Percentiles rank a stretch among this genome's conserved stretches.
Evolutionary conservation across 257 asterid genomes (phyloP).

Genomic region (Forsythia viridissima): DNA sequence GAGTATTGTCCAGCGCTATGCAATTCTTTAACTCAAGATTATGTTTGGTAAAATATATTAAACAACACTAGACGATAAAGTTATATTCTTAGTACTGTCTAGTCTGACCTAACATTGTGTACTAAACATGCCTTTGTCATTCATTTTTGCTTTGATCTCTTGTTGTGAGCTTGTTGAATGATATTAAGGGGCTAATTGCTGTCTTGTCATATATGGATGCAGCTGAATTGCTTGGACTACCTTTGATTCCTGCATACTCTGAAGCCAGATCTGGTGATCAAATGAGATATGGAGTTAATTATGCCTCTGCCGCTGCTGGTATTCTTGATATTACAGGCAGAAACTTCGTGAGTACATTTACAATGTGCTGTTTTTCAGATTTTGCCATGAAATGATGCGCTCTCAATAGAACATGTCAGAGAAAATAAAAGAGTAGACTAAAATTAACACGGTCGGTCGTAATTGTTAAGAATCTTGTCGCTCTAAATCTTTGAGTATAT

Average conservation of each 20-base stretch:
- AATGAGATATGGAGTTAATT: conserved; percentile 71
- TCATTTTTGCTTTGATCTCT: no score
- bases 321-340: conserved; percentile 77
- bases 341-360: conserved; percentile 54
- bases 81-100: no score
- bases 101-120: no score
- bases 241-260: conserved; percentile 61
- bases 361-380: background rate
- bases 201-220: conserved; percentile 13
- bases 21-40: no score
- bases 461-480: background rate
- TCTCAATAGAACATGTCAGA: background rate
- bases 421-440: background rate
- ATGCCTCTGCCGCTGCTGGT: conserved; percentile 90
- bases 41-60: no score
- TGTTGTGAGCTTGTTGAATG: no score
- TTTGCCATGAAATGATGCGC: background rate
- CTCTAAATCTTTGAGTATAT: background rate
- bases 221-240: conserved; percentile 77
- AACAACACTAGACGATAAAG: no score
- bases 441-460: background rate
- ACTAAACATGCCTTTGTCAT: no score
- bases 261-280: conserved; percentile 41
- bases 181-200: no score
- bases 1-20: no score